These are phyloP conservation scores for Termitomyces sp. DNA, from an alignment of 768 basidiomycete species.

Conservation along the genomic window DNA sequence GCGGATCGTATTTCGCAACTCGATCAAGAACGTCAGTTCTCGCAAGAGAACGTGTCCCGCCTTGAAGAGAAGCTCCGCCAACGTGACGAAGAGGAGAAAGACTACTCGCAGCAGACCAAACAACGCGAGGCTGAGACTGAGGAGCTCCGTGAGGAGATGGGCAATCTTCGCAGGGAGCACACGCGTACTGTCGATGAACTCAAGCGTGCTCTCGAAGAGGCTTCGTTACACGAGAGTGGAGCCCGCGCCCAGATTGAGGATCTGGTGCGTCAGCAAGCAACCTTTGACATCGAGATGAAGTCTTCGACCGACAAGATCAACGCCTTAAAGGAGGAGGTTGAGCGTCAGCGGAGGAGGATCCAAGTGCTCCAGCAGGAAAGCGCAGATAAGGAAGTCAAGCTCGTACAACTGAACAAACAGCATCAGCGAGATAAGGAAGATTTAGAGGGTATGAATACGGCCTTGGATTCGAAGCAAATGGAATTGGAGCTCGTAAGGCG, in stretches of 20 bases:
- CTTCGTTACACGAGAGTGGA: slow-evolving; percentile 42
- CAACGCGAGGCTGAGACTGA: slow-evolving; percentile 52
- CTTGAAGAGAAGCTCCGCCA: slow-evolving; percentile 55
- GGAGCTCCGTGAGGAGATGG: slow-evolving; percentile 50
- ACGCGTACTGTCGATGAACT: slow-evolving; percentile 48
- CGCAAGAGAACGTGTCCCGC: slow-evolving; percentile 49
- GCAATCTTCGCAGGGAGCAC: slow-evolving; percentile 52
- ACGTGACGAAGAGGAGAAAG: slow-evolving; percentile 53
- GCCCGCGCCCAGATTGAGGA: slow-evolving; percentile 45
- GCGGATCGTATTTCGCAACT: slow-evolving; percentile 49
- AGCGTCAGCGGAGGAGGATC: slow-evolving; percentile 56
- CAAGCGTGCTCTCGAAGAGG: slow-evolving; percentile 40
- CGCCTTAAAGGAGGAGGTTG: slow-evolving; percentile 54
- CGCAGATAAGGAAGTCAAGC: slow-evolving; percentile 79
- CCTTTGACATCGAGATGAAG: slow-evolving; percentile 48
- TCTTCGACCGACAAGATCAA: slow-evolving; percentile 46
- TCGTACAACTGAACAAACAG: slow-evolving; percentile 69
- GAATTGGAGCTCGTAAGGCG: slow-evolving; percentile 80
- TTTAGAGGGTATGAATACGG: slow-evolving; percentile 81
- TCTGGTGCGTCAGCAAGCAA: slow-evolving; percentile 50
- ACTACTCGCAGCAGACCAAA: slow-evolving; percentile 42
- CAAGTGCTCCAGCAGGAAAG: slow-evolving; percentile 77
- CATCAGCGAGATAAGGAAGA: slow-evolving; percentile 76
- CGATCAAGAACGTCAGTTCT: slow-evolving; percentile 53
- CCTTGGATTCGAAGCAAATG: slow-evolving; percentile 91